phyloP scores from a whole-genome alignment of 352 stramenopile genomes.

The Globisporangium uncinulatum region DNA sequence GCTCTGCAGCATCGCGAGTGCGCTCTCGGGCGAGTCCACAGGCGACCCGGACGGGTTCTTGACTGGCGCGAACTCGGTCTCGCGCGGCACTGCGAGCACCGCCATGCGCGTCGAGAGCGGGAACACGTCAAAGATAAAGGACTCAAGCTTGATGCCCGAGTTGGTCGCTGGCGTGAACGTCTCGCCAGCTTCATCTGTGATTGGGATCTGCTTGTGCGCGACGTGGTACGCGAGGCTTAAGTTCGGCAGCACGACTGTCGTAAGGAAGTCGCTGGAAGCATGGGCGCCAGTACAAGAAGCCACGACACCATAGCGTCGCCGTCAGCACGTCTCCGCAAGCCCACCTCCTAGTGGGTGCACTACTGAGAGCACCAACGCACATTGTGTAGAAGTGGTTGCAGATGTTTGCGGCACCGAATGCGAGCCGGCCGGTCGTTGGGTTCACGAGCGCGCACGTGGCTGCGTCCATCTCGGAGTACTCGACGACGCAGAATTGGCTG shows the following conservation, averaged over 20 bases:
- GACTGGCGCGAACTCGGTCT: constrained; percentile 91
- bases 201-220: constrained; percentile 97
- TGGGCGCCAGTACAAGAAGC: background rate
- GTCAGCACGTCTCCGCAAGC: background rate
- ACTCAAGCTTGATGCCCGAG: constrained; percentile 98
- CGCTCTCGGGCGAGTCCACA: constrained; percentile 84
- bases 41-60: constrained; percentile 84
- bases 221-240: constrained; percentile 92
- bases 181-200: constrained; percentile 71
- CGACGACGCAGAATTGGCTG: constrained; percentile 90
- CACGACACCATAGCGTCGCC: background rate
- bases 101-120: constrained; percentile 91
- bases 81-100: constrained; percentile 89
- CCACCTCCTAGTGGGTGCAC: background rate
- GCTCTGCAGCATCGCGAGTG: constrained; percentile 60
- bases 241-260: constrained; percentile 83
- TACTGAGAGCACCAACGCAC: constrained; percentile 30
- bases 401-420: constrained; percentile 97
- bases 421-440: constrained; percentile 70
- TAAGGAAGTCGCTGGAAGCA: constrained; percentile 52
- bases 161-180: constrained; percentile 81
- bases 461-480: constrained; percentile 96
- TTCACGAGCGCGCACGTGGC: constrained; percentile 57
- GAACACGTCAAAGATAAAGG: constrained; percentile 99
- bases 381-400: constrained; percentile 98